Evolutionary conservation across 2,329 filamentous ascomycete species (phyloP), one percentile per base, ranked within the genome.

Genomic region (Neonectria ditissima): DNA sequence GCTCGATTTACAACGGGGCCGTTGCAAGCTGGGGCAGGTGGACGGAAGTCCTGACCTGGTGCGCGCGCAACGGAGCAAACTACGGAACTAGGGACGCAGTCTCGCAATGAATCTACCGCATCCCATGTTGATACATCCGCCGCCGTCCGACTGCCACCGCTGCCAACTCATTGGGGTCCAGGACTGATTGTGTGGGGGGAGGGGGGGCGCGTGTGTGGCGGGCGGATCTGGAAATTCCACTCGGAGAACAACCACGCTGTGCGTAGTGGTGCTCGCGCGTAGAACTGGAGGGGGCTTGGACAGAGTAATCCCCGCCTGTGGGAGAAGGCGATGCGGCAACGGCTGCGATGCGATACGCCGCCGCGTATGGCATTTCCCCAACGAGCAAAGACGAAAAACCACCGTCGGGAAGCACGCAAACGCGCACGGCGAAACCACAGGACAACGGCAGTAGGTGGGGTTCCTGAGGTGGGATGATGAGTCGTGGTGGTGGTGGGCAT

Each of bases 101-200:
- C n/a, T 28, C 34, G 26, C 30, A 48, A 4, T 9, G 7, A 5
- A 26, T 47, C n/a, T 14, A 32, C 4, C 11, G 18, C 26, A 18
- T 30, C 20, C 16, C 37, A 53, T 30, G 28, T 9, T 10, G 6
- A 39, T 13, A 18, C 50, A 11, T 13, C 8, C 37, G 28, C 56
- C 39, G 41, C 30, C 22, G 28, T 59, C 22, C 37, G 44, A 48
- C 24, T 54, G 30, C 37, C 50, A 24, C 47, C 48, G 39, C 30
- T 41, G 28, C 44, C 24, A 53, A 41, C 39, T 22, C 30, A 10
- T 26, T 47, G 44, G 44, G 44, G 47, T 48, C 55, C 32, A 37
- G 24, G 34, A 26, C 37, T n/a, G n/a, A 18, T 18, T 9, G 18
- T 22, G 54, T 43, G n/a, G n/a, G n/a, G n/a, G n/a, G n/a, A n/a